A percentile compares a stretch with the other conserved stretches of the same genome.
phyloP scores from a whole-genome alignment of 495 filamentous ascomycete species.

The Aspergillus diversus region DNA sequence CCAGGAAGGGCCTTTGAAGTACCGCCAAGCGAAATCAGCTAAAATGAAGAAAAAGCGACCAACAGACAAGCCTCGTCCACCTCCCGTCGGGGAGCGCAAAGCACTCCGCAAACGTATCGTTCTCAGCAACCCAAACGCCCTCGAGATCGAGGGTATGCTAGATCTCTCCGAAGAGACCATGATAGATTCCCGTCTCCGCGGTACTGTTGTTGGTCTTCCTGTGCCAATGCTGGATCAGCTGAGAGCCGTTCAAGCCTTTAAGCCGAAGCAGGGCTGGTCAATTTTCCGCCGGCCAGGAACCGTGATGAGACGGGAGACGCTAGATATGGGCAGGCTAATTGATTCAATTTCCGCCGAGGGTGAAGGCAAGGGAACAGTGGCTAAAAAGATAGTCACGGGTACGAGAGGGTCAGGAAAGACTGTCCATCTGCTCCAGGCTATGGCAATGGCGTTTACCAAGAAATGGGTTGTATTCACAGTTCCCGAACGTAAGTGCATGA shows the following conservation, averaged over 20 bases:
- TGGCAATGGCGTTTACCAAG: slow-evolving; percentile 79
- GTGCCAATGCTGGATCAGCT: slow-evolving; percentile 73
- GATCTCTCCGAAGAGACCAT: slow-evolving; percentile 61
- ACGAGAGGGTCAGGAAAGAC: slow-evolving; percentile 80
- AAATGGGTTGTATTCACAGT: slow-evolving; percentile 88
- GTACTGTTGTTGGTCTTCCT: slow-evolving; percentile 71
- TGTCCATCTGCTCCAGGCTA: slow-evolving; percentile 79
- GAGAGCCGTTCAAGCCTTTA: slow-evolving; percentile 84
- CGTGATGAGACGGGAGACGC: slow-evolving; percentile 73
- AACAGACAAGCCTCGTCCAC: slow-evolving; percentile 49
- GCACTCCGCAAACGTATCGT: slow-evolving; percentile 84
- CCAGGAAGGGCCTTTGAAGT: slow-evolving; percentile 32
- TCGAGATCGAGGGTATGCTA: slow-evolving; percentile 67
- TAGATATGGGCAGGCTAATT: slow-evolving; percentile 69
- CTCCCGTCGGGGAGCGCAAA: slow-evolving; percentile 79
- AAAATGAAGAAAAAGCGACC: slow-evolving; percentile 53
- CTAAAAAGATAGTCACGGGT: slow-evolving; percentile 73
- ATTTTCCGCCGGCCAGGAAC: slow-evolving; percentile 80
- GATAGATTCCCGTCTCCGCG: slow-evolving; percentile 55
- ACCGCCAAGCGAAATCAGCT: slow-evolving; percentile 45
- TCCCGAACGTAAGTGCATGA: slow-evolving; percentile 73
- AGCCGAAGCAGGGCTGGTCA: slow-evolving; percentile 85
- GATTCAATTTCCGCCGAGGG: slow-evolving; percentile 47
- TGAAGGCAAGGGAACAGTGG: slow-evolving; percentile 57
- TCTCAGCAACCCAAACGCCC: slow-evolving; percentile 90